Evolutionary conservation across 129 eudicot species (phyloP), one percentile per base, ranked within the genome.

Genomic region (Logfia minima): DNA sequence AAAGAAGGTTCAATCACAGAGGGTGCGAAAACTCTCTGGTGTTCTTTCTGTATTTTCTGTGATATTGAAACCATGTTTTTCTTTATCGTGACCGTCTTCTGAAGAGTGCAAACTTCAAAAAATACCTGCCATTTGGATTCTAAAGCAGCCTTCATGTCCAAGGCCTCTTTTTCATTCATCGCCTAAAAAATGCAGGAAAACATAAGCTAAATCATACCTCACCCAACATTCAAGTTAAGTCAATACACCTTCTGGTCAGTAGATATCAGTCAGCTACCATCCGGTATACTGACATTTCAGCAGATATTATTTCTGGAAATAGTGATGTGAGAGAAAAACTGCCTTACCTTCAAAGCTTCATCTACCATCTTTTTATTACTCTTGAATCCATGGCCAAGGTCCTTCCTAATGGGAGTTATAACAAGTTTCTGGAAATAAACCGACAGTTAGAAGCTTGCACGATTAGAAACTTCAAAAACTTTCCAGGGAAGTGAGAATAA

Each of bases 1-100:
- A 90, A 90, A 2, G 96, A 88, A 3, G 96, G 93, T 67, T 88
- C 96, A 43, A 90, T 88, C 37, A 91, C 97, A 22, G 97, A 91
- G 6, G 97, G 97, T 0, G 97, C 86, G 31, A 91, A 91, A 48
- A 81, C 87, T 55, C 97, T 88, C 68, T 83, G 88, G 64, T 88
- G 93, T 66, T 91, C 93, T 52, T 86, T 88, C 80, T 82, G 88
- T 32, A 18, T 88, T 76, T 86, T 92, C 73, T 90, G 85, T 66
- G 90, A 79, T 29, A 90, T 87, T 7, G 86, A 78, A 0, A 90
- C 80, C 96, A 90, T 90, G 77, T 74, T 87, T 28, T 79, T 83
- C 81, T 70, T 90, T 37, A 90, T 85, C 9, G 81, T 81, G 39
- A 91, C 94, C 8, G 32, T 74, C 59, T 83, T 88, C 75, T 58